Base-by-base conservation (phyloP, 176 grass and related monocot species). In the Secale cereale region DNA sequence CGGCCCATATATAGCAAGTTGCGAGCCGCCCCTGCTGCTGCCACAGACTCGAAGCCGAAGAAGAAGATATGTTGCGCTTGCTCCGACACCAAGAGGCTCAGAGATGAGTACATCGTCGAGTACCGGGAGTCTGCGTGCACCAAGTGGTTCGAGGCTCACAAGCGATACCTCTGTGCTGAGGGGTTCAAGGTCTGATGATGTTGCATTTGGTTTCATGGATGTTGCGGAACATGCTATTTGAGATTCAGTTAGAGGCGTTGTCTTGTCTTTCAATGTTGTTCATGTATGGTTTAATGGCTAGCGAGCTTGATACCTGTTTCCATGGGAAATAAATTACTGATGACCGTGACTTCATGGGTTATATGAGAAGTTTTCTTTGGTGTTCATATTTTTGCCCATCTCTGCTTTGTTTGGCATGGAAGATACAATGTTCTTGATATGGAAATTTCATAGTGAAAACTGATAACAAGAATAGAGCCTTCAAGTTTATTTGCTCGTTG, bases 401-500 rank as follows among this genome's bases (percentile, higher is more conserved):
- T 11, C 19, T 1, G 32, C 39, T 59, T 37, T 30, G 12, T 45
- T 6, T 79, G 28, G 35, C 69, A 26, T 60, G 27, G 13, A 15
- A 26, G 61, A 23, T 17, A 1, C 8, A 9, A 40, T 8, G 0
- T 65, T 16, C 30, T 31, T 4, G 19, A 33, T 59, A 35, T 43
- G 14, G 6, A 20, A 30, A 30, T 37, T 39, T 33, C 14, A 5
- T 33, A 33, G 14, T 66, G 27, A 74, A 10, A 48, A 74, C 41
- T 74, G 25, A 74, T 20, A 30, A 52, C 59, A 20, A 78, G n/a
- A 91, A 23, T 26, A 50, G 52, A 75, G 70, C 37, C 62, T 46
- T 59, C 60, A 39, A 52, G 72, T 48, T 91, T 91, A 91, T 91
- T 91, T n/a, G 52, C 64, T 28, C 41, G 29, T 70, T 7, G 20